Evolutionary conservation across 208 protist species (phyloP), one percentile per base, ranked within the genome.

Genomic region (Crithidia mellificae): DNA sequence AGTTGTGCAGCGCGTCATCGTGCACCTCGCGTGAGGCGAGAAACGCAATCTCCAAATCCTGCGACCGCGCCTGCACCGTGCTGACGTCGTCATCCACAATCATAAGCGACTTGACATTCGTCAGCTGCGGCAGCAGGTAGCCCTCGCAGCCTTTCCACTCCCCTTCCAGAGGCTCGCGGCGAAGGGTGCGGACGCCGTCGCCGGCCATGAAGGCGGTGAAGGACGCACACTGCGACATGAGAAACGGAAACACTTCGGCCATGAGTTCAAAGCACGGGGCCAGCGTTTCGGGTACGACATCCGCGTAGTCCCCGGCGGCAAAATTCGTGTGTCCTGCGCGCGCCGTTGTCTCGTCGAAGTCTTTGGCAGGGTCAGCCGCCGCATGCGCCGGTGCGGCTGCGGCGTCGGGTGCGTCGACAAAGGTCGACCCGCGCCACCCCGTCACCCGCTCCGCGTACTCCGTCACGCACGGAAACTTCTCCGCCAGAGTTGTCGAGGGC

Each of bases 21-120:
- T 72, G 57, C 19, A 96, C 87, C 65, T 92, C 90, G 2, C 85
- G 75, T 12, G 86, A 78, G 15, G 88, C 91, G 25, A 88, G 68
- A 47, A 94, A 81, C 5, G 88, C 91, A 7, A 94, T 57, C 68
- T 96, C 91, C 49, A 96, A 65, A 34, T 96, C 91, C 67, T 93
- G 87, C 30, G 88, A 76, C 19, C 88, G 79, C 0, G 78, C 73
- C 32, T 68, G 63, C 14, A 94, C 77, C 17, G 78, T 87, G 72
- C 83, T 81, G 41, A 94, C 63, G 56, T 78, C 69, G 61, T 85
- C 80, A 49, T 96, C 88, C 47, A 96, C 88, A 64, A 96, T 92
- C 87, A 94, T 94, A 22, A 96, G 75, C 0, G 91, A 93, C 49
- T 83, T 79, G 30, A 93, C 82, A 39, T 64, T 69, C 14, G 87